Percentiles rank a stretch among this genome's conserved stretches.
Evolutionary conservation across 2,329 filamentous ascomycete genomes (phyloP).

Genomic region (Neofusicoccum sp.): DNA sequence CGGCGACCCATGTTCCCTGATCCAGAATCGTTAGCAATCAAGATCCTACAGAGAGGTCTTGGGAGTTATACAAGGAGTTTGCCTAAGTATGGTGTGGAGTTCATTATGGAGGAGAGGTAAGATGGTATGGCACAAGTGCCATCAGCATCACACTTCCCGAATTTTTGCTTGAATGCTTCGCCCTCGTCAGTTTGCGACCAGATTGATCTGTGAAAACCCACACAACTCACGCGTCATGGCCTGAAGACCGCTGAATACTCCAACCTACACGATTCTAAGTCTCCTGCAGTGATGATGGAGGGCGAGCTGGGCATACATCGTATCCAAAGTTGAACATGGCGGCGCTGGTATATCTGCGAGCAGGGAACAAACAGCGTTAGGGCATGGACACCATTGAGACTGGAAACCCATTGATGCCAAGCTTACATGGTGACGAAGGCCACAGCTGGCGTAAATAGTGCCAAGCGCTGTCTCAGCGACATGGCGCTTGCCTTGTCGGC

Average conservation of each 20-base stretch:
- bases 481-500: conserved; percentile 9
- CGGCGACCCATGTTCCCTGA: conserved; percentile 15
- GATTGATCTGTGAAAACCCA: neutral
- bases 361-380: neutral
- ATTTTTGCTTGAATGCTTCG: conserved; percentile 9
- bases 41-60: neutral
- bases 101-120: conserved; percentile 14
- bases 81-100: conserved; percentile 15
- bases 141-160: conserved; percentile 4
- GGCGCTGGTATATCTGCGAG: conserved; percentile 13
- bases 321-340: conserved; percentile 20
- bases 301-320: neutral
- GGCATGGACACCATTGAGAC: no score
- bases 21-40: neutral
- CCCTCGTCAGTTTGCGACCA: neutral
- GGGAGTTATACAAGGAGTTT: conserved; percentile 8
- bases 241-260: conserved; percentile 13
- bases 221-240: conserved; percentile 8
- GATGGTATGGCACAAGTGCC: conserved; percentile 12
- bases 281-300: no score
- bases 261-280: neutral
- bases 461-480: conserved; percentile 4
- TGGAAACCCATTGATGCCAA: neutral
- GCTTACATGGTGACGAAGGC: conserved; percentile 18
- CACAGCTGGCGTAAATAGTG: conserved; percentile 13